A percentile compares a stretch with the other conserved stretches of the same genome.
Conservation (phyloP, 768 basidiomycete genomes). For the Hypholoma sublateritium region DNA sequence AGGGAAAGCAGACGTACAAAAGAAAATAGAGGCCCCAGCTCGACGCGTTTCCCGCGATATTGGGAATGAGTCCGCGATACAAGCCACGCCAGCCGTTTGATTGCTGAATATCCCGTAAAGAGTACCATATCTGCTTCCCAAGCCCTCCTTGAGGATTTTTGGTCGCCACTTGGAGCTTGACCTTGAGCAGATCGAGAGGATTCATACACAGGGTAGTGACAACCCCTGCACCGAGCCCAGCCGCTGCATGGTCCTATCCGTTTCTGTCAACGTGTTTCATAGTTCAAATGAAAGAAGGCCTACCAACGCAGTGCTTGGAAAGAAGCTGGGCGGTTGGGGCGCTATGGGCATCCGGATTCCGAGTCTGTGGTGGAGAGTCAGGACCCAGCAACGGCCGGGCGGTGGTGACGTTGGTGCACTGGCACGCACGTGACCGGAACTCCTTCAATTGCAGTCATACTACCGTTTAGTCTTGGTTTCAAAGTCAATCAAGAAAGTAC, state of each 20-base stretch:
- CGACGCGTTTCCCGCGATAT: slow-evolving; percentile 91
- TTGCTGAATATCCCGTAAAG: slow-evolving; percentile 70
- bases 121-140: slow-evolving; percentile 73
- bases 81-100: slow-evolving; percentile 81
- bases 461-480: too few species aligned
- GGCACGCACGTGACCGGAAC: not conserved
- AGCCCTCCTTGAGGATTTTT: slow-evolving; percentile 56
- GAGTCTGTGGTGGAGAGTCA: slow-evolving; percentile 2
- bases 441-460: too few species aligned
- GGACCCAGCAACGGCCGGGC: not conserved
- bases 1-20: slow-evolving; percentile 62
- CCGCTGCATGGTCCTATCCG: slow-evolving; percentile 87
- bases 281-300: slow-evolving; percentile 9
- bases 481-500: too few species aligned
- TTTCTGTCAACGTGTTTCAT: not conserved
- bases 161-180: slow-evolving; percentile 89
- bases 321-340: slow-evolving; percentile 48
- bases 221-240: slow-evolving; percentile 91
- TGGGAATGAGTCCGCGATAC: slow-evolving; percentile 88
- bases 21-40: slow-evolving; percentile 99
- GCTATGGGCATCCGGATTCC: slow-evolving; percentile 18
- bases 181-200: slow-evolving; percentile 93
- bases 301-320: slow-evolving; percentile 50
- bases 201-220: slow-evolving; percentile 95
- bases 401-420: not conserved